phyloP scores from a whole-genome alignment of 768 basidiomycete genomes.

The Suillus variegatus region DNA sequence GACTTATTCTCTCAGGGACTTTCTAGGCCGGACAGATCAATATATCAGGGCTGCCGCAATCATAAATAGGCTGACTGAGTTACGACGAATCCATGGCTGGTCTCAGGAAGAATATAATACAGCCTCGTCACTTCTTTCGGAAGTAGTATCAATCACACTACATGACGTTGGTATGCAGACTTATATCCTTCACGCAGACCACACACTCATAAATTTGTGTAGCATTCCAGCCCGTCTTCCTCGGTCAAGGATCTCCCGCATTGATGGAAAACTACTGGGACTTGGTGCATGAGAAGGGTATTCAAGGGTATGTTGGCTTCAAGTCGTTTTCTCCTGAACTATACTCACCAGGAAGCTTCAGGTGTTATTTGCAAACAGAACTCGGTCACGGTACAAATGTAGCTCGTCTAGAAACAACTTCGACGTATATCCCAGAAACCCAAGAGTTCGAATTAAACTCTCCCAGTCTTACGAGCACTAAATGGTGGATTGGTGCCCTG shows the following conservation, averaged over 20 bases:
- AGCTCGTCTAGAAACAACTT: constrained; percentile 68
- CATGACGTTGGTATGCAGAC: constrained; percentile 36
- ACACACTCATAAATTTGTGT: constrained; percentile 14
- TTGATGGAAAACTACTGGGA: constrained; percentile 53
- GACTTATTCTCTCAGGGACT: constrained; percentile 42
- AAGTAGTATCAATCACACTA: constrained; percentile 48
- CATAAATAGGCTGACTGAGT: constrained; percentile 57
- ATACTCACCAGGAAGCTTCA: constrained; percentile 11
- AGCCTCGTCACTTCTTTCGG: constrained; percentile 54
- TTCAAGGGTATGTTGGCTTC: constrained; percentile 45
- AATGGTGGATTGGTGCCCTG: constrained; percentile 82
- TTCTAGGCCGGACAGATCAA: constrained; percentile 57
- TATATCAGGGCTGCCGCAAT: constrained; percentile 57
- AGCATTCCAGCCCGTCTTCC: constrained; percentile 70
- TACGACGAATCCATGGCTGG: constrained; percentile 59
- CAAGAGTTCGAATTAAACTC: constrained; percentile 76
- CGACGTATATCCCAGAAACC: constrained; percentile 67
- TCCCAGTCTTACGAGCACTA: constrained; percentile 70
- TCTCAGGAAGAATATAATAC: constrained; percentile 43
- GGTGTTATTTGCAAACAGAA: constrained; percentile 78
- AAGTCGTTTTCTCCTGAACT: too few relatives aligned
- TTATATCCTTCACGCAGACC: constrained; percentile 20
- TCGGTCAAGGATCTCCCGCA: constrained; percentile 57
- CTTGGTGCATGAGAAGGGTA: constrained; percentile 53
- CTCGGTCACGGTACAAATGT: constrained; percentile 81